Conservation (phyloP, 805 yeast genomes). For the Myxozyma geophila region DNA sequence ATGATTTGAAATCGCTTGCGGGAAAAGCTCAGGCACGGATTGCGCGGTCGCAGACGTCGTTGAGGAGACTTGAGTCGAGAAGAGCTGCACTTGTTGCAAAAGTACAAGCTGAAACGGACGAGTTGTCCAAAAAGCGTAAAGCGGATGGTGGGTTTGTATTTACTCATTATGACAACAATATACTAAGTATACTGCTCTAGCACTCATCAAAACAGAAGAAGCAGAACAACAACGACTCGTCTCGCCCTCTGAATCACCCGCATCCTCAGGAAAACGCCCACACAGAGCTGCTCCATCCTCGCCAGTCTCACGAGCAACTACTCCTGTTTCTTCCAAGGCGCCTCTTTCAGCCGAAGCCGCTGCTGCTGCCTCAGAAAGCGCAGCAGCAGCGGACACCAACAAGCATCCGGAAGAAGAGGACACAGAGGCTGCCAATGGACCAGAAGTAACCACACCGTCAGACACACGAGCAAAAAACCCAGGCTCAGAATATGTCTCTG, state of each 20-base stretch:
- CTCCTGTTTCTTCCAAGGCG: neutral
- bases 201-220: neutral
- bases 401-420: neutral
- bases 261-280: neutral
- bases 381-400: neutral
- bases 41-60: constrained; percentile 12
- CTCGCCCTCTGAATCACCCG: neutral
- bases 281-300: neutral
- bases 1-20: constrained; percentile 18
- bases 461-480: constrained; percentile 22
- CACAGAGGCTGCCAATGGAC: neutral
- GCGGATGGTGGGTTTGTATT: neutral
- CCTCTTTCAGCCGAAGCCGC: neutral
- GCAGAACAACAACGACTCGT: constrained; percentile 2
- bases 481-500: constrained; percentile 34
- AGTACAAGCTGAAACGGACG: constrained; percentile 7
- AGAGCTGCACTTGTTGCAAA: constrained; percentile 10
- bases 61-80: constrained; percentile 17
- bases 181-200: neutral
- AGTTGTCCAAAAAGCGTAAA: constrained; percentile 3
- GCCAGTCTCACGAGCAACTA: neutral
- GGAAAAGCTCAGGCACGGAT: constrained; percentile 26
- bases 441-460: neutral
- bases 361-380: neutral
- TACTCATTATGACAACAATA: neutral